Evolutionary conservation across 2,329 filamentous ascomycete genomes (phyloP).

Genomic region (Fusarium fujikuroi): DNA sequence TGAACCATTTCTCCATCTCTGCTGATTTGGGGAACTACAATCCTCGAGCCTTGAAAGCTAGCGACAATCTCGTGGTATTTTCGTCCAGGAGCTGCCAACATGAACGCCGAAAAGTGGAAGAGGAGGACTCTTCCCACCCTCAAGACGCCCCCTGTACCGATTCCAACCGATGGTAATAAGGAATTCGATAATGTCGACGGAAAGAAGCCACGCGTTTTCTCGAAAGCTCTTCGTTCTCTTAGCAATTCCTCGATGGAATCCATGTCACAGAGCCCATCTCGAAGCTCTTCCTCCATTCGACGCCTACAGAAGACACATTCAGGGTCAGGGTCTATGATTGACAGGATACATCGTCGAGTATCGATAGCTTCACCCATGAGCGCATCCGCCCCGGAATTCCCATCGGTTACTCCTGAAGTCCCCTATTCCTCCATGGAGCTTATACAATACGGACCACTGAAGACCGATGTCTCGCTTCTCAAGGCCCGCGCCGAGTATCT

Average conservation of each 20-base stretch:
- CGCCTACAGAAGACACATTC: slow-evolving; percentile 53
- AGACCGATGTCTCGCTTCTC: slow-evolving; percentile 60
- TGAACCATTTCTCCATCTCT: slow-evolving; percentile 15
- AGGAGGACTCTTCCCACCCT: slow-evolving; percentile 48
- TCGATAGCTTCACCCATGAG: slow-evolving; percentile 52
- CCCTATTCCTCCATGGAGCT: slow-evolving; percentile 53
- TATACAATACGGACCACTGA: slow-evolving; percentile 59
- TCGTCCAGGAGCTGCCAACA: slow-evolving; percentile 25
- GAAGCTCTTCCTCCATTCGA: slow-evolving; percentile 48
- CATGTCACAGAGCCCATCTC: slow-evolving; percentile 47
- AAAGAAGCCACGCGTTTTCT: slow-evolving; percentile 51
- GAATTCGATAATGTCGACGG: slow-evolving; percentile 43
- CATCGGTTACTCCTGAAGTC: slow-evolving; percentile 45
- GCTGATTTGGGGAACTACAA: slow-evolving; percentile 9
- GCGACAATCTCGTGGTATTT: not conserved
- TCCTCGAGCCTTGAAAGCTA: slow-evolving; percentile 7
- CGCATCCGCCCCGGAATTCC: slow-evolving; percentile 46
- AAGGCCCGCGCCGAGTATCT: slow-evolving; percentile 63
- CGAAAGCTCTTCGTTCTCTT: slow-evolving; percentile 53
- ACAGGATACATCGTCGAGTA: slow-evolving; percentile 54
- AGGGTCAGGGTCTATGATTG: slow-evolving; percentile 55
- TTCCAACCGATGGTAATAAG: slow-evolving; percentile 32
- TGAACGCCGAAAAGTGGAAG: slow-evolving; percentile 51
- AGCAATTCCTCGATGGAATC: slow-evolving; percentile 56
- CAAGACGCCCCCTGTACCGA: slow-evolving; percentile 38